Conservation (phyloP, 768 basidiomycete genomes). For the Sistotremastrum niveocremeum region DNA sequence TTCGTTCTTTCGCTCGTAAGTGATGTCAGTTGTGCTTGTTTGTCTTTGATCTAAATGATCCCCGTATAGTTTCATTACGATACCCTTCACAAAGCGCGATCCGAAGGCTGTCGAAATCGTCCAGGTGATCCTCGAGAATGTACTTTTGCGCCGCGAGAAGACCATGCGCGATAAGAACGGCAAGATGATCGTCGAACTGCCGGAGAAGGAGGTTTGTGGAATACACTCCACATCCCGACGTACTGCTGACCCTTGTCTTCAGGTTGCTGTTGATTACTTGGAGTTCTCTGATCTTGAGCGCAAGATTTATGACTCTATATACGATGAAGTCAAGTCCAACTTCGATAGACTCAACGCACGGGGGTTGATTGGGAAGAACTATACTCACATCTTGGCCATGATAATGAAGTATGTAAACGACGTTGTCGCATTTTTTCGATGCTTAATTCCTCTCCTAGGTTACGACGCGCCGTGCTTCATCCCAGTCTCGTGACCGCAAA, state of each 20-base stretch:
- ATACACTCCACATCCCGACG: slow-evolving; percentile 1
- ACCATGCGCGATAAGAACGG: slow-evolving; percentile 81
- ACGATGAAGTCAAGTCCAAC: slow-evolving; percentile 59
- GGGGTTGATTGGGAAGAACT: slow-evolving; percentile 67
- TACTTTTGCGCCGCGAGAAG: slow-evolving; percentile 84
- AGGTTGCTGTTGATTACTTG: slow-evolving; percentile 63
- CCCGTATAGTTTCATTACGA: slow-evolving; percentile 85
- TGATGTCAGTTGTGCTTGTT: too few species aligned
- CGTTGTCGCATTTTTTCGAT: background rate
- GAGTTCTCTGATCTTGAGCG: slow-evolving; percentile 70
- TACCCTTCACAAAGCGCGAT: slow-evolving; percentile 85
- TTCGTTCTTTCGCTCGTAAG: slow-evolving; percentile 81
- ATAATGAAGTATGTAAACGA: slow-evolving; percentile 63
- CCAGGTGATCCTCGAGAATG: slow-evolving; percentile 83
- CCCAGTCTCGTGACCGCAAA: slow-evolving; percentile 64
- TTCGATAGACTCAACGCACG: slow-evolving; percentile 72
- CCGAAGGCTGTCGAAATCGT: slow-evolving; percentile 91
- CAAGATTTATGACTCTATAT: slow-evolving; percentile 83
- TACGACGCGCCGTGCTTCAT: slow-evolving; percentile 88
- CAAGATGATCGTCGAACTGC: slow-evolving; percentile 77
- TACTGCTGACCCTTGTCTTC: background rate
- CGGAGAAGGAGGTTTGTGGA: slow-evolving; percentile 57
- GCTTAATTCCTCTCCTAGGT: slow-evolving; percentile 24
- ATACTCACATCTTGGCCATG: slow-evolving; percentile 86
- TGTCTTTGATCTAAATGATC: too few species aligned